Evolutionary conservation across 768 basidiomycete species (phyloP).

Genomic region (Pholiota microspora): DNA sequence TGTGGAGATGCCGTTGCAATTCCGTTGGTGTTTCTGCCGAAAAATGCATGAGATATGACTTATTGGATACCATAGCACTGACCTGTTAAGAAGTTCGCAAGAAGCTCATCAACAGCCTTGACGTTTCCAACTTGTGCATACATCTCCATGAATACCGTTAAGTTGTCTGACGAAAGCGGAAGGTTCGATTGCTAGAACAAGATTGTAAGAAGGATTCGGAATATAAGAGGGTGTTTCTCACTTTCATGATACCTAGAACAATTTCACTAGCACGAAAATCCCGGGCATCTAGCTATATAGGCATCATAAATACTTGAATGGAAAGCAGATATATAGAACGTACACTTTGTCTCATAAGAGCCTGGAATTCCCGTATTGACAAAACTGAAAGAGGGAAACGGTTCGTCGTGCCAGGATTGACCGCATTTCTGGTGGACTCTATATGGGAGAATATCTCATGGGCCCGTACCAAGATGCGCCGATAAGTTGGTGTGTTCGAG

Average conservation of each 20-base stretch:
- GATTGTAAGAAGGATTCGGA: not conserved
- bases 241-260: constrained; percentile 56
- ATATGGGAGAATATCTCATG: constrained; percentile 33
- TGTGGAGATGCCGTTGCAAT: constrained; percentile 65
- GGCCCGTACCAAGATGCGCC: constrained; percentile 32
- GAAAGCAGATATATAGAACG: constrained; percentile 20
- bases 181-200: constrained; percentile 39
- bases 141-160: constrained; percentile 47
- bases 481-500: constrained; percentile 23
- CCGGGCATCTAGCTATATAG: constrained; percentile 40
- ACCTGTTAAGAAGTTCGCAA: constrained; percentile 45
- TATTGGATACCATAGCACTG: constrained; percentile 10
- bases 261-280: constrained; percentile 51
- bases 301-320: not conserved
- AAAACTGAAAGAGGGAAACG: constrained; percentile 44
- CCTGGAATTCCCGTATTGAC: constrained; percentile 50
- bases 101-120: constrained; percentile 41
- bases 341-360: constrained; percentile 52
- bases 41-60: not conserved
- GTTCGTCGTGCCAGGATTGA: constrained; percentile 15
- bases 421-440: constrained; percentile 24
- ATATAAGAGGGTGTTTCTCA: constrained; percentile 14
- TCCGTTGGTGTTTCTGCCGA: constrained; percentile 45
- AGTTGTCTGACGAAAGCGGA: constrained; percentile 36
- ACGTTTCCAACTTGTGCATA: constrained; percentile 48